Evolutionary conservation across 2,329 filamentous ascomycete genomes (phyloP).

Genomic region (Colletotrichum theobromicola): DNA sequence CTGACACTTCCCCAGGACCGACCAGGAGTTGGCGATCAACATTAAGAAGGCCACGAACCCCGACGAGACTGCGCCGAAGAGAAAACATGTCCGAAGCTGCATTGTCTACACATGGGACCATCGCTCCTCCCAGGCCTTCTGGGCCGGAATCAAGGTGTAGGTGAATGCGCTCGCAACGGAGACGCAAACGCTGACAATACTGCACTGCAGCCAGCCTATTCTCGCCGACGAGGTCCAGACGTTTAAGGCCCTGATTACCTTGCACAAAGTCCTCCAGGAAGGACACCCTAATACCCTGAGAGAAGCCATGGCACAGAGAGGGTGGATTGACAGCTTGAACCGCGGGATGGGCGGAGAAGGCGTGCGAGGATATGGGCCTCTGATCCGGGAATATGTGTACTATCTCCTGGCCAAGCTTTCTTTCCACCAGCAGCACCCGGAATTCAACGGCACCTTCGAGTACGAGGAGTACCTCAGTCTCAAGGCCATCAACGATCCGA

Average conservation of each 20-base stretch:
- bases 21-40: slow-evolving; percentile 72
- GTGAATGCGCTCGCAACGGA: slow-evolving; percentile 36
- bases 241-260: slow-evolving; percentile 96
- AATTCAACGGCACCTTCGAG: slow-evolving; percentile 98
- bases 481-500: slow-evolving; percentile 97
- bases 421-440: slow-evolving; percentile 96
- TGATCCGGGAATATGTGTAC: slow-evolving; percentile 97
- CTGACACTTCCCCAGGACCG: slow-evolving; percentile 54
- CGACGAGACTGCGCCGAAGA: slow-evolving; percentile 72
- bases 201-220: slow-evolving; percentile 80
- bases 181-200: background rate
- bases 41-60: slow-evolving; percentile 73
- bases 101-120: slow-evolving; percentile 99
- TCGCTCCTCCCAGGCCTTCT: slow-evolving; percentile 93
- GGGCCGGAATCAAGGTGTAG: slow-evolving; percentile 98
- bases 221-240: slow-evolving; percentile 98
- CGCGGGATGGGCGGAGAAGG: slow-evolving; percentile 84
- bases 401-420: slow-evolving; percentile 92
- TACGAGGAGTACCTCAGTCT: slow-evolving; percentile 99
- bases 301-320: slow-evolving; percentile 86
- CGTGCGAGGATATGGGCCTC: slow-evolving; percentile 84
- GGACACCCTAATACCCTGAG: slow-evolving; percentile 87
- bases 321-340: slow-evolving; percentile 92
- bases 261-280: slow-evolving; percentile 97
- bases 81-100: slow-evolving; percentile 96